phyloP scores from a whole-genome alignment of 306 rosid species.

The Corylus americana region DNA sequence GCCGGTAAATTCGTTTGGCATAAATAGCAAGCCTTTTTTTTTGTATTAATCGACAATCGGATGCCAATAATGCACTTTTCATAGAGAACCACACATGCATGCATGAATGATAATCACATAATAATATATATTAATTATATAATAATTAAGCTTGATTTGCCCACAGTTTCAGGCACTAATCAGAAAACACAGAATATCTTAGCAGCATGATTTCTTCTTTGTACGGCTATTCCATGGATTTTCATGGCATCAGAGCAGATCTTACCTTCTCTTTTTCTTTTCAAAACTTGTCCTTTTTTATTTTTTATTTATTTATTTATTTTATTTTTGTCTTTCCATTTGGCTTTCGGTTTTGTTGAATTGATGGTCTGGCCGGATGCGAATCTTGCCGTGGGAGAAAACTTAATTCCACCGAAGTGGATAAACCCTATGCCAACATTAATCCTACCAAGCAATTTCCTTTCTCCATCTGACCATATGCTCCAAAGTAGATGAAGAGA shows the following conservation, averaged over 20 bases:
- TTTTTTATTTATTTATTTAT: no score
- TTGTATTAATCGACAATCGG: no score
- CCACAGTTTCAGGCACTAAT: neutral
- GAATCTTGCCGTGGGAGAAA: neutral
- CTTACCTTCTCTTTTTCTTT: neutral
- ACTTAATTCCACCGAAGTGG: neutral
- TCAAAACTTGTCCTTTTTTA: neutral
- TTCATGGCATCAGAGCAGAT: neutral
- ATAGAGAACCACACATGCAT: neutral
- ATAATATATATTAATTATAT: no score
- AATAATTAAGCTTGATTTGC: neutral
- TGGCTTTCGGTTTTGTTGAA: neutral
- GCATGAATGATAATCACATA: neutral
- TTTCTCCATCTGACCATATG: neutral
- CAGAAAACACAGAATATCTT: neutral
- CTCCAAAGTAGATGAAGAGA: neutral
- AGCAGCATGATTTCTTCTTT: neutral
- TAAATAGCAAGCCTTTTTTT: neutral
- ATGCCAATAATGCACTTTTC: neutral
- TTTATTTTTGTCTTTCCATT: neutral
- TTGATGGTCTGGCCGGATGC: neutral
- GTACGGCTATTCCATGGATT: neutral
- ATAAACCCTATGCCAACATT: neutral
- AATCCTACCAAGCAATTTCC: neutral
- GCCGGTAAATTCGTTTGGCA: neutral